A percentile compares a stretch with the other conserved stretches of the same genome.
These are phyloP conservation scores for Exophiala dermatitidis DNA, from an alignment of 2,329 filamentous ascomycete genomes.

Conservation along the genomic window DNA sequence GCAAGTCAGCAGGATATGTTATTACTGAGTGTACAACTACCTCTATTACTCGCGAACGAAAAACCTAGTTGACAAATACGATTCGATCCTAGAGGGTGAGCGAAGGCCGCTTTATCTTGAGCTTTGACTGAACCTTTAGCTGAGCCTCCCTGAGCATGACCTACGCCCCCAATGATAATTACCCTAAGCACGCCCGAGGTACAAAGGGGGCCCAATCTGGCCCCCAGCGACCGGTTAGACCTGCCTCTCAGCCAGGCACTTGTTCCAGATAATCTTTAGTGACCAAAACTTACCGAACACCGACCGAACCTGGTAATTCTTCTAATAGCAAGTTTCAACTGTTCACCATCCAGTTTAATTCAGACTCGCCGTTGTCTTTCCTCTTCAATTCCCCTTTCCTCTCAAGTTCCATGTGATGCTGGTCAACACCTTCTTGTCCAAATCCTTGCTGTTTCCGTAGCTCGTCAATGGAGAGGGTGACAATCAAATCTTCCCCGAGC, in stretches of 20 bases:
- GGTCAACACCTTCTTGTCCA: too few relatives aligned
- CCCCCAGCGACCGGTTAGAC: background rate
- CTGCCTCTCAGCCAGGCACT: background rate
- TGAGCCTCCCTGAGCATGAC: background rate
- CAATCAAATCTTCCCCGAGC: too few relatives aligned
- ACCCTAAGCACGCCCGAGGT: background rate
- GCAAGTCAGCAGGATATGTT: too few relatives aligned
- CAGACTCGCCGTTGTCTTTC: too few relatives aligned
- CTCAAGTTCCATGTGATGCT: too few relatives aligned
- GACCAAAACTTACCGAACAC: background rate
- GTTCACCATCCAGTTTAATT: too few relatives aligned
- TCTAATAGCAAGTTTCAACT: too few relatives aligned
- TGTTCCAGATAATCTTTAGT: background rate
- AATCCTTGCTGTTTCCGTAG: too few relatives aligned
- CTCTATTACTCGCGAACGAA: background rate
- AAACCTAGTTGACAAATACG: background rate
- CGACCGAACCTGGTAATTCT: too few relatives aligned
- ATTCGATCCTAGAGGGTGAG: conserved; percentile 3
- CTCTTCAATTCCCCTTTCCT: too few relatives aligned
- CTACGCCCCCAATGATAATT: background rate
- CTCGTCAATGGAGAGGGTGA: too few relatives aligned
- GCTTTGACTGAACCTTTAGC: background rate
- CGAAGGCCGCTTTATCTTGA: conserved; percentile 1
- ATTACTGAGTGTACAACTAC: background rate
- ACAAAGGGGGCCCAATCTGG: background rate